Evolutionary conservation across 805 yeast species (phyloP).

Genomic region (Cyberlindnera saturnus): DNA sequence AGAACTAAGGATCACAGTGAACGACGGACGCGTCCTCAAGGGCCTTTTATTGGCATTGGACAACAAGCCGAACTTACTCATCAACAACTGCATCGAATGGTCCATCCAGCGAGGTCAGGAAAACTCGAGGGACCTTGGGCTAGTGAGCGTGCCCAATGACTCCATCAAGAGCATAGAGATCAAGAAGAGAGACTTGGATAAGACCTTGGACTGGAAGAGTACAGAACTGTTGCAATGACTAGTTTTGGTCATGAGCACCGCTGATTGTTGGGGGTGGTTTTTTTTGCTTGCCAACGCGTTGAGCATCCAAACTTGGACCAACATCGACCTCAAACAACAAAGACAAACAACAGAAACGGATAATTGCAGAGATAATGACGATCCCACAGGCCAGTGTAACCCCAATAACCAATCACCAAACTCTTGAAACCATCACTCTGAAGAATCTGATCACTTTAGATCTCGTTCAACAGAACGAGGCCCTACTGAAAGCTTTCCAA

Average conservation of each 20-base stretch:
- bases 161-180: conserved; percentile 14
- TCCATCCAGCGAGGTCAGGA: not conserved
- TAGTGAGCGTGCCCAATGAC: conserved; percentile 19
- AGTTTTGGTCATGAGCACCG: no score
- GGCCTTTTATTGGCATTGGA: conserved; percentile 23
- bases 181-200: conserved; percentile 12
- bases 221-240: no score
- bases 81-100: conserved; percentile 17
- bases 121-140: conserved; percentile 14
- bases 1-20: conserved; percentile 9
- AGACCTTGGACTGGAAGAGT: conserved; percentile 12
- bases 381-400: conserved; percentile 16
- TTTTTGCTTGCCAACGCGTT: no score
- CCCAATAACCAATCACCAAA: conserved; percentile 10
- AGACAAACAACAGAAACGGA: not conserved
- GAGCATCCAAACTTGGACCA: no score
- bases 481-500: conserved; percentile 15
- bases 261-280: no score
- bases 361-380: conserved; percentile 10
- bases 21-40: conserved; percentile 13
- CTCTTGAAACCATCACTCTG: conserved; percentile 21
- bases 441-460: conserved; percentile 24
- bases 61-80: conserved; percentile 21
- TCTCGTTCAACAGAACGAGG: conserved; percentile 21
- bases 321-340: not conserved